These are phyloP conservation scores for Aquilaria sinensis DNA, from an alignment of 345 rosid genomes.

Conservation along the genomic window DNA sequence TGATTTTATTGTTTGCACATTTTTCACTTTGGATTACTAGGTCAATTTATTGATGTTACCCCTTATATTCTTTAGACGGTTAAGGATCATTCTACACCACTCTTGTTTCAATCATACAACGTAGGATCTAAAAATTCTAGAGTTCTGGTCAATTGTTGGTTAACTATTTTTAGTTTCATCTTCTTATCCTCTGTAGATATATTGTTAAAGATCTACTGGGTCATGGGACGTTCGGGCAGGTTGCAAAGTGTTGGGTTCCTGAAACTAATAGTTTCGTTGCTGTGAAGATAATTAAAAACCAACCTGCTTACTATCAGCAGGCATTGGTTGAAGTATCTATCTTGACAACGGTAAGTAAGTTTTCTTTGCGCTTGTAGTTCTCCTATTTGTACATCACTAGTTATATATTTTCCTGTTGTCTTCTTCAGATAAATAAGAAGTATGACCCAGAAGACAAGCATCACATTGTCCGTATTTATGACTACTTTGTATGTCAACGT, in stretches of 20 bases:
- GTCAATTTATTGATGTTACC: no score
- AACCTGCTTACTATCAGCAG: conserved; percentile 98
- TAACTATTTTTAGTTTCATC: conserved; percentile 10
- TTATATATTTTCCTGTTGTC: conserved; percentile 13
- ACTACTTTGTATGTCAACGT: conserved; percentile 74
- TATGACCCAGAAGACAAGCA: conserved; percentile 97
- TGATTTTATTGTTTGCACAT: no score
- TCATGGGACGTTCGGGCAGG: conserved; percentile 99
- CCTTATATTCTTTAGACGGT: no score
- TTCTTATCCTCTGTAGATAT: conserved; percentile 48
- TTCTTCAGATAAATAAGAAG: conserved; percentile 85
- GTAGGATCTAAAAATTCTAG: conserved; percentile 9
- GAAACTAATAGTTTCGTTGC: conserved; percentile 73
- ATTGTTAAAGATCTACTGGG: conserved; percentile 98
- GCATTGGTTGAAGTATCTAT: conserved; percentile 98
- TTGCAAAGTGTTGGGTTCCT: conserved; percentile 94
- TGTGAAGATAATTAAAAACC: conserved; percentile 94
- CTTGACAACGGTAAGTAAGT: conserved; percentile 64
- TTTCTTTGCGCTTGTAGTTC: conserved; percentile 13
- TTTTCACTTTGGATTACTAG: no score
- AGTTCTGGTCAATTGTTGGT: conserved; percentile 13
- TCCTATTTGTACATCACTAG: background rate
- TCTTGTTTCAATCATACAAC: background rate
- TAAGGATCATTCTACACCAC: no score
- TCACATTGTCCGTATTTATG: conserved; percentile 97